phyloP scores from a whole-genome alignment of 768 basidiomycete species.

The Boletellus ananiceps region DNA sequence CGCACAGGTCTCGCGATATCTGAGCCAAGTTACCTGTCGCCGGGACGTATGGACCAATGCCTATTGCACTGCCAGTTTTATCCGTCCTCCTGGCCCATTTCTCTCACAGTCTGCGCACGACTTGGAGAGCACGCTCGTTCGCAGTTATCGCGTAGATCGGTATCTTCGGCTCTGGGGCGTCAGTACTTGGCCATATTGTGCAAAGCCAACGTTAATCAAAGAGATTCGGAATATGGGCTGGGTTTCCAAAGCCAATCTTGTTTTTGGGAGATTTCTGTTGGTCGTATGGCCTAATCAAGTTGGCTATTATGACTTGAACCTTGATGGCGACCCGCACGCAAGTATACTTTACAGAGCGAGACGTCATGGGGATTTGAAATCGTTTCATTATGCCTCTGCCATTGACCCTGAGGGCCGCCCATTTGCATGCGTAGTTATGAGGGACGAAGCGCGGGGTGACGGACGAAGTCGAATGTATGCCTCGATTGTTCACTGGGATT shows the following conservation, averaged over 20 bases:
- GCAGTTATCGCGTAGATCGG: background rate
- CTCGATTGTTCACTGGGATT: too few species aligned
- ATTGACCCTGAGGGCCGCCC: too few species aligned
- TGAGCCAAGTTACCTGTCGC: background rate
- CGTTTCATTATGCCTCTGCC: too few species aligned
- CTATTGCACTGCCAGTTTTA: background rate
- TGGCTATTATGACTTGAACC: constrained; percentile 14
- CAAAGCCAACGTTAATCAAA: too few species aligned
- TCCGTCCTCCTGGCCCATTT: background rate
- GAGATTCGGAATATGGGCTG: too few species aligned
- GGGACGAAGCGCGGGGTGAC: too few species aligned
- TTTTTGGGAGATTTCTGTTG: constrained; percentile 13
- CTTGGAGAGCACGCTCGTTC: background rate
- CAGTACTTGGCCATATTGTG: too few species aligned
- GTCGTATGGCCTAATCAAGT: constrained; percentile 12
- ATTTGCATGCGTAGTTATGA: too few species aligned
- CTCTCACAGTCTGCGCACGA: background rate
- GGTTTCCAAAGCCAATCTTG: too few species aligned
- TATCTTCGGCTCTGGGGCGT: background rate
- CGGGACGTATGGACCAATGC: background rate
- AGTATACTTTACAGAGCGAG: too few species aligned
- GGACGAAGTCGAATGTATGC: too few species aligned
- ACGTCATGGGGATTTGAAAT: too few species aligned
- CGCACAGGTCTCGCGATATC: background rate
- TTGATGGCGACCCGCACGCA: background rate